phyloP scores from a whole-genome alignment of 2,329 filamentous ascomycete species.

The Lecanoromycetidae sp. region DNA sequence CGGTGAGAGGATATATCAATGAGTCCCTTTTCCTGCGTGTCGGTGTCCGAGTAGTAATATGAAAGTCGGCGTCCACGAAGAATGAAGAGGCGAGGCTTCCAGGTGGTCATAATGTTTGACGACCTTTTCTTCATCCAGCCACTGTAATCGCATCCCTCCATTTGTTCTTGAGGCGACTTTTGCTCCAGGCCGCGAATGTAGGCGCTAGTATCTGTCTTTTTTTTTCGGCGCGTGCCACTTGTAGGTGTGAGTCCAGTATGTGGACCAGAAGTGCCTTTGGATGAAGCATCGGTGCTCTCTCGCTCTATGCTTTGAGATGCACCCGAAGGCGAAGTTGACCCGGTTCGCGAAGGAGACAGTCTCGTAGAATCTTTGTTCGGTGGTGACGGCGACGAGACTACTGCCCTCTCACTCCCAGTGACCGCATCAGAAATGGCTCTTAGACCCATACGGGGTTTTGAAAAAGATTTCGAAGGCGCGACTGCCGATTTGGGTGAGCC shows the following conservation, averaged over 20 bases:
- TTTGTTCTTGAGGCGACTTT: conserved; percentile 69
- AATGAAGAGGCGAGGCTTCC: conserved; percentile 94
- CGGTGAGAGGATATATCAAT: conserved; percentile 97
- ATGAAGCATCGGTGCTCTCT: conserved; percentile 55
- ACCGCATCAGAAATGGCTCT: conserved; percentile 70
- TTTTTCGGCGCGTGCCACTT: conserved; percentile 44
- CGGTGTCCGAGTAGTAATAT: conserved; percentile 91
- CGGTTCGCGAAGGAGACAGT: conserved; percentile 60
- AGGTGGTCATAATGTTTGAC: conserved; percentile 88
- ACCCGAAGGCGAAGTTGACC: conserved; percentile 54
- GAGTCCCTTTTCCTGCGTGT: conserved; percentile 83
- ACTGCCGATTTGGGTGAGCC: conserved; percentile 40
- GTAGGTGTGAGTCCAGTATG: conserved; percentile 37
- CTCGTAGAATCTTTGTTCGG: conserved; percentile 40
- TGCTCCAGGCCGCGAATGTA: conserved; percentile 79
- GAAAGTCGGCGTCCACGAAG: conserved; percentile 80
- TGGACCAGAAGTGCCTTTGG: conserved; percentile 36
- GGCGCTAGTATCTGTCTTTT: conserved; percentile 89
- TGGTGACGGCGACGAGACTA: conserved; percentile 30
- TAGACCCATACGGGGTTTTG: conserved; percentile 48
- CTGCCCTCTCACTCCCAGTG: conserved; percentile 42
- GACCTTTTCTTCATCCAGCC: conserved; percentile 99
- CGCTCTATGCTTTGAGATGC: conserved; percentile 64
- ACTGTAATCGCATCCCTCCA: conserved; percentile 77
- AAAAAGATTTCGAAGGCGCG: conserved; percentile 47